These are phyloP conservation scores for Populus hybrid DNA, from an alignment of 441 rosid species.

Conservation along the genomic window DNA sequence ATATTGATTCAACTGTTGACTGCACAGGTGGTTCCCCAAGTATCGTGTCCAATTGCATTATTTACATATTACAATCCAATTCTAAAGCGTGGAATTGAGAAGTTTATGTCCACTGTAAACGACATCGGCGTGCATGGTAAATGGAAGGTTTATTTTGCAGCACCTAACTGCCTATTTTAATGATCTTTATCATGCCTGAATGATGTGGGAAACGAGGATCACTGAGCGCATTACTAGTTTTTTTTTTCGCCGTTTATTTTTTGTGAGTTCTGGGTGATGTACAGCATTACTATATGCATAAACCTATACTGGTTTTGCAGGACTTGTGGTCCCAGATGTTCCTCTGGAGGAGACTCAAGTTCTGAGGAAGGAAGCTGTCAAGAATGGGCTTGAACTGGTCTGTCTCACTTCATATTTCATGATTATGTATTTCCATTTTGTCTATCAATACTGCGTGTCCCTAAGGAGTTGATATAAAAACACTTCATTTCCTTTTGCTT, in stretches of 20 bases:
- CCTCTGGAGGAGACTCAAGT: constrained; percentile 84
- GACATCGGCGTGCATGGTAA: constrained; percentile 81
- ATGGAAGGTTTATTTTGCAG: constrained; percentile 8
- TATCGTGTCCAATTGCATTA: constrained; percentile 79
- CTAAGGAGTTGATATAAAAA: too few species aligned
- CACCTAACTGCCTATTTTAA: not conserved
- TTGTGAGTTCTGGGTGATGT: not conserved
- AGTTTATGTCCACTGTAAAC: constrained; percentile 63
- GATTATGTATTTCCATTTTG: not conserved
- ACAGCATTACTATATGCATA: constrained; percentile 1
- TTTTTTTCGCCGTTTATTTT: not conserved
- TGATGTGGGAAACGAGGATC: not conserved
- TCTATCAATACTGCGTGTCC: not conserved
- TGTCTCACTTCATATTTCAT: constrained; percentile 6
- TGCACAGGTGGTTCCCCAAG: constrained; percentile 67
- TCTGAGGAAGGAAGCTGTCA: constrained; percentile 63
- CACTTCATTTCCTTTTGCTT: constrained; percentile 4
- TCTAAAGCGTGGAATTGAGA: constrained; percentile 69
- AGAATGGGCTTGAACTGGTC: constrained; percentile 75
- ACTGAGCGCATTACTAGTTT: not conserved
- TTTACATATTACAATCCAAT: constrained; percentile 90
- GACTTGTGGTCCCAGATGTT: constrained; percentile 94
- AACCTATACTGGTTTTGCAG: constrained; percentile 37
- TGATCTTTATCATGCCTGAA: not conserved
- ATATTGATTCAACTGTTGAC: constrained; percentile 12